A percentile compares a stretch with the other conserved stretches of the same genome.
Evolutionary conservation across 306 rosid species (phyloP).

Genomic region (Prunus mongolica): DNA sequence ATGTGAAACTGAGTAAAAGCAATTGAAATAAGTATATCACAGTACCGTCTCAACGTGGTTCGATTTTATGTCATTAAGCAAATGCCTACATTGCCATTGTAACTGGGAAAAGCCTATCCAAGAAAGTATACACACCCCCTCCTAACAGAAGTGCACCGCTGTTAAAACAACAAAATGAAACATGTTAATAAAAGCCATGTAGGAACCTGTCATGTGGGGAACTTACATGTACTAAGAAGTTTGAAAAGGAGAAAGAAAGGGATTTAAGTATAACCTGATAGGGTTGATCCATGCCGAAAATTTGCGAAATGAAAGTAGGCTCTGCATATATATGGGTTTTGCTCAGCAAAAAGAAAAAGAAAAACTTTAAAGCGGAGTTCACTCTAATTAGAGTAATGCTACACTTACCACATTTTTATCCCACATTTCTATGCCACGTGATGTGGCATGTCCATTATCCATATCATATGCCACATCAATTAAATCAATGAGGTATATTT

Average conservation of each 20-base stretch:
- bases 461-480: too few relatives aligned
- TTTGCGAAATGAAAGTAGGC: slow-evolving; percentile 84
- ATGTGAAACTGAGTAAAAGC: neutral
- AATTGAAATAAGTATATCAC: neutral
- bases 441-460: too few relatives aligned
- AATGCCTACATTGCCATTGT: slow-evolving; percentile 71
- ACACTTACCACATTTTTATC: too few relatives aligned
- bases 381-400: neutral
- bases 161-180: slow-evolving; percentile 21
- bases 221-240: neutral
- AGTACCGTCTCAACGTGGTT: neutral
- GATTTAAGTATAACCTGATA: slow-evolving; percentile 43
- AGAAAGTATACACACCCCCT: slow-evolving; percentile 83
- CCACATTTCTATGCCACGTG: too few relatives aligned
- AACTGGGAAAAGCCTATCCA: slow-evolving; percentile 81
- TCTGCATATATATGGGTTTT: slow-evolving; percentile 37
- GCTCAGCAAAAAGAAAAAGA: neutral
- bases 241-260: neutral
- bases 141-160: slow-evolving; percentile 86
- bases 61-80: neutral
- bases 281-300: slow-evolving; percentile 95
- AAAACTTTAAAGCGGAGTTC: neutral
- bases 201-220: neutral
- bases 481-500: too few relatives aligned
- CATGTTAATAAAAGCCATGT: neutral